Evolutionary conservation across 2,329 filamentous ascomycete species (phyloP).

Genomic region (Simplicillium aogashimaense): DNA sequence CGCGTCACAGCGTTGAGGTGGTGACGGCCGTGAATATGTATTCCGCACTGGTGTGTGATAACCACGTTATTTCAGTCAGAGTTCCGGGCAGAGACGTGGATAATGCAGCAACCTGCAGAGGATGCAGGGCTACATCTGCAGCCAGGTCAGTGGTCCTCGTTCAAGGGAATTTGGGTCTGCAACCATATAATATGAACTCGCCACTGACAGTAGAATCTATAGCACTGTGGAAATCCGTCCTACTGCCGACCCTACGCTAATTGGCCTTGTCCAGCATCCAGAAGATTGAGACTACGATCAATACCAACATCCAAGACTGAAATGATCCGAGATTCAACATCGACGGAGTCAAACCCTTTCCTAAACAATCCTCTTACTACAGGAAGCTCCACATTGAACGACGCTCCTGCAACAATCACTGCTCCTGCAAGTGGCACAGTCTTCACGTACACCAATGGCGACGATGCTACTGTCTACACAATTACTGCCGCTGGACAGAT

Average conservation of each 20-base stretch:
- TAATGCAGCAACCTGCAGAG: constrained; percentile 9
- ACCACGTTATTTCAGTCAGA: too few species aligned
- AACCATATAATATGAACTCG: neutral
- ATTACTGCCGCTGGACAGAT: constrained; percentile 18
- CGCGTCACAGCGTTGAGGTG: too few species aligned
- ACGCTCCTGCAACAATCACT: constrained; percentile 18
- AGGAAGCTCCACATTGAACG: constrained; percentile 19
- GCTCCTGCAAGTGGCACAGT: constrained; percentile 22
- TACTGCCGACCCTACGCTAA: constrained; percentile 14
- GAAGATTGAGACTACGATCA: constrained; percentile 8
- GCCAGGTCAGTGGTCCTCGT: constrained; percentile 21
- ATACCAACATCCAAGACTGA: constrained; percentile 8
- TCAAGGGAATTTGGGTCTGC: constrained; percentile 17
- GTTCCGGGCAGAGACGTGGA: constrained; percentile 11
- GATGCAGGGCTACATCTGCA: constrained; percentile 21
- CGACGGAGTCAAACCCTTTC: constrained; percentile 11
- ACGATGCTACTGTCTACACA: constrained; percentile 17
- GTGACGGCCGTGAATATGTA: too few species aligned
- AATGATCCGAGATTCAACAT: constrained; percentile 12
- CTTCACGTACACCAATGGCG: constrained; percentile 21
- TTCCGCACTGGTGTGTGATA: too few species aligned
- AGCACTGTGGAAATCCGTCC: constrained; percentile 22
- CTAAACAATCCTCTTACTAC: constrained; percentile 14
- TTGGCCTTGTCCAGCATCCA: constrained; percentile 10
- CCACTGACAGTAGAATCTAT: neutral